Percentiles rank a stretch among this genome's conserved stretches.
Conservation (phyloP, 768 basidiomycete genomes). For the Phylloporus arenicola region DNA sequence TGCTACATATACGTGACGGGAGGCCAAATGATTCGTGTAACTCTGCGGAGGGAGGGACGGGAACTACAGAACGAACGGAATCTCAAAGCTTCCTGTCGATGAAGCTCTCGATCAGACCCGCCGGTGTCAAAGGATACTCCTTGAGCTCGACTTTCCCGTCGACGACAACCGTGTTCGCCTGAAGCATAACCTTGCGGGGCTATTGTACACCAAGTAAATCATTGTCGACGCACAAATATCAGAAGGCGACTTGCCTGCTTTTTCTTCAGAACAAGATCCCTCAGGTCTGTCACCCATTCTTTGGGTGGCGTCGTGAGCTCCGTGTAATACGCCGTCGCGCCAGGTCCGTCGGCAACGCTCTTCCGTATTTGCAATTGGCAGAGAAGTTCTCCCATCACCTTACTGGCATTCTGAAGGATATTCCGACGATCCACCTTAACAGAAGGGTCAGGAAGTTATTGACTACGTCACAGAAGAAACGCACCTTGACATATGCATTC, state of each 20-base stretch:
- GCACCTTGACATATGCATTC: slow-evolving; percentile 65
- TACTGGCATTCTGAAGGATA: slow-evolving; percentile 59
- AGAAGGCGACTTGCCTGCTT: slow-evolving; percentile 52
- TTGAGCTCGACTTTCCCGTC: slow-evolving; percentile 66
- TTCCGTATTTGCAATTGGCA: slow-evolving; percentile 79
- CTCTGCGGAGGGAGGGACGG: too few relatives aligned
- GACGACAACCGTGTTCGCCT: slow-evolving; percentile 70
- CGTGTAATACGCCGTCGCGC: slow-evolving; percentile 76
- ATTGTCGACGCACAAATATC: neutral
- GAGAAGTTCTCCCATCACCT: slow-evolving; percentile 67
- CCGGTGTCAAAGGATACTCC: slow-evolving; percentile 70
- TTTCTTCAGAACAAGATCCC: slow-evolving; percentile 73
- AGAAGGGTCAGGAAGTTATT: neutral
- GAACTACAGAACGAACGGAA: neutral
- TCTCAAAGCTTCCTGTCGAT: slow-evolving; percentile 60
- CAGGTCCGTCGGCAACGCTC: slow-evolving; percentile 78
- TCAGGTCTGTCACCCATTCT: slow-evolving; percentile 70
- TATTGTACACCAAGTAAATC: slow-evolving; percentile 25
- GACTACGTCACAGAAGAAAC: slow-evolving; percentile 17
- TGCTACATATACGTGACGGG: too few relatives aligned
- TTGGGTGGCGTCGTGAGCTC: slow-evolving; percentile 66
- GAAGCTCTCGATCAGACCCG: slow-evolving; percentile 76
- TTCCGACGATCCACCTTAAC: slow-evolving; percentile 64
- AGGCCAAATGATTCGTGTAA: too few relatives aligned
- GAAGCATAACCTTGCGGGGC: slow-evolving; percentile 83